Evolutionary conservation across 768 basidiomycete genomes (phyloP), one percentile per base, ranked within the genome.

Genomic region (Polyporus arcularius): DNA sequence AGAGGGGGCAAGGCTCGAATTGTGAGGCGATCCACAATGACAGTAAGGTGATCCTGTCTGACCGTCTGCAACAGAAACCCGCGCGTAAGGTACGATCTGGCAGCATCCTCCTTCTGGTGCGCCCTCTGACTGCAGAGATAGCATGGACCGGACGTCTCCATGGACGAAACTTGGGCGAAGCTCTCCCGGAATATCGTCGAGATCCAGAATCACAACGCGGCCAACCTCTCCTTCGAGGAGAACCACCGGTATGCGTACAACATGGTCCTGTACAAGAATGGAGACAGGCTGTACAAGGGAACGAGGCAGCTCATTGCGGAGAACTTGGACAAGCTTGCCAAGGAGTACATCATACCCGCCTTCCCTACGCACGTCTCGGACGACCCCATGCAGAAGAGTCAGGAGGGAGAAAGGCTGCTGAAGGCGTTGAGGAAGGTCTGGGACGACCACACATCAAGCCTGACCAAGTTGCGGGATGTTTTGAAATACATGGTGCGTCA

Each of bases 161-260:
- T 87, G 30, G 88, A 93, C 45, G 87, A 91, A 65, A 95, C 89
- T 45, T 97, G 95, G 93, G 71, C 80, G 6, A 85, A 85, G 65
- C 79, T 99, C 12, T 80, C 92, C 11, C 79, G 80, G 62, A 97
- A 98, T 64, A 96, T 99, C 66, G 82, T 86, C 59, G 94, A 96
- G 79, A 98, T 99, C 53, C 94, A 96, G 72, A 89, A 92, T 67
- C 93, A 96, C 74, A 94, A 96, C 73, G 93, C 94, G 4, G 85
- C 86, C 51, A 88, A 87, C 67, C 84, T 99, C 38, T 91, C 89
- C 21, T 96, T 90, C 66, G 93, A 98, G 72, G 95, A 96, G 76
- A 92, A 94, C 65, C 94, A 97, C 72, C 84, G 96, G 45, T 94
- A 90, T 72, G 94, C 89, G 18, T 97, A 97, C 76, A 94, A 95